phyloP scores from a whole-genome alignment of 192 early-diverging fungal species.

The Dissophora globulifera region DNA sequence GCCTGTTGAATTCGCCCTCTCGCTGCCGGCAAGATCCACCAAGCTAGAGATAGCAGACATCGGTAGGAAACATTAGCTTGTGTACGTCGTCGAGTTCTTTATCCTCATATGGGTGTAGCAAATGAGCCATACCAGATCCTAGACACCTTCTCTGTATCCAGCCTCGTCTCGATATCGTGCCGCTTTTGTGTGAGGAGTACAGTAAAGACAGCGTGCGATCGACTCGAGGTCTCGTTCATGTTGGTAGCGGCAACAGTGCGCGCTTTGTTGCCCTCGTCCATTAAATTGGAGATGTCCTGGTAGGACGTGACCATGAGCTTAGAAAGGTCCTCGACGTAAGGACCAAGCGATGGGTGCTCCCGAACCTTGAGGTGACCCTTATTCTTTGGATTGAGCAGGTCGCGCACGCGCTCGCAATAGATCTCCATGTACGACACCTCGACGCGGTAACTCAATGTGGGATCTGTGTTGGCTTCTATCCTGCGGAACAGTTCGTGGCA shows the following conservation, averaged over 20 bases:
- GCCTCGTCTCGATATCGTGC: constrained; percentile 57
- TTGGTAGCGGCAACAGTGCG: constrained; percentile 92
- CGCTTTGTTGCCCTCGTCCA: constrained; percentile 86
- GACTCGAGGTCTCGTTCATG: constrained; percentile 93
- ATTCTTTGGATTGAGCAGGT: constrained; percentile 81
- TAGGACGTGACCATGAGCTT: constrained; percentile 83
- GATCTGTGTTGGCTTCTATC: constrained; percentile 60
- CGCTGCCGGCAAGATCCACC: constrained; percentile 95
- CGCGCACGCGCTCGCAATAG: constrained; percentile 86
- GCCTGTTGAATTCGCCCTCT: constrained; percentile 87
- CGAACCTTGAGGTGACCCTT: constrained; percentile 83
- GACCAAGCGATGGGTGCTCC: constrained; percentile 81
- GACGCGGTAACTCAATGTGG: constrained; percentile 66
- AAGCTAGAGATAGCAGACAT: too few species aligned
- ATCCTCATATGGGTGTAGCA: too few species aligned
- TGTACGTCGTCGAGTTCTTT: neutral
- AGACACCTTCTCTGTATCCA: constrained; percentile 79
- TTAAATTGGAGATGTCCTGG: constrained; percentile 74
- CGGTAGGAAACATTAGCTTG: constrained; percentile 16
- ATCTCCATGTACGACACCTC: constrained; percentile 94
- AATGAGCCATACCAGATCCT: constrained; percentile 68
- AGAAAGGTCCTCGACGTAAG: constrained; percentile 94
- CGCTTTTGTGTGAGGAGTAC: constrained; percentile 76
- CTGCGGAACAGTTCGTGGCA: constrained; percentile 82
- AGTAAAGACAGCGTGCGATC: constrained; percentile 89